These are phyloP conservation scores for Saturnispora ahearnii DNA, from an alignment of 805 yeast species.

Conservation along the genomic window DNA sequence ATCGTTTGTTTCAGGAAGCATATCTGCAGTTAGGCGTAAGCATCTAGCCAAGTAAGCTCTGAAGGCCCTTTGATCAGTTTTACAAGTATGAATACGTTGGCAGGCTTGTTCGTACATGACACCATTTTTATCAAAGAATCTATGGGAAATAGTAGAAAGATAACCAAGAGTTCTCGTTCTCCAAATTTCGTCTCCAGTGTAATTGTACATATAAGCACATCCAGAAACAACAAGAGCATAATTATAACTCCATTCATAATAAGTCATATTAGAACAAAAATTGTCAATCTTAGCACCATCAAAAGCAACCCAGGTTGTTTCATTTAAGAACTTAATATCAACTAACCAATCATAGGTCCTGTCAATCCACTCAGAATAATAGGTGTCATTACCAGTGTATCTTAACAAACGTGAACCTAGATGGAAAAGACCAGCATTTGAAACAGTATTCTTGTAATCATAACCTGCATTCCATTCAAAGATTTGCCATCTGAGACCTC, in stretches of 20 bases:
- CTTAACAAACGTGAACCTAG: constrained; percentile 81
- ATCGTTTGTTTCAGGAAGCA: constrained; percentile 50
- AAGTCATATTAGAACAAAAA: constrained; percentile 54
- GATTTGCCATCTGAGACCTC: constrained; percentile 96
- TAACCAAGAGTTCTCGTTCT: constrained; percentile 46
- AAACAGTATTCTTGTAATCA: constrained; percentile 82
- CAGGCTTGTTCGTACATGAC: constrained; percentile 81
- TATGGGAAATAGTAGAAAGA: constrained; percentile 45
- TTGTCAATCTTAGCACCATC: constrained; percentile 56
- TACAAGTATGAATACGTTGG: constrained; percentile 54
- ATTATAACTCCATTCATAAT: constrained; percentile 78
- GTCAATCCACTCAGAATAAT: constrained; percentile 65
- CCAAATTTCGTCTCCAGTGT: constrained; percentile 64
- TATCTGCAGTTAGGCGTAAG: constrained; percentile 61
- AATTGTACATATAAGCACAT: constrained; percentile 69
- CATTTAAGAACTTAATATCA: constrained; percentile 40
- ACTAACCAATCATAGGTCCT: constrained; percentile 75
- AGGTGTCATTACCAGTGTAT: constrained; percentile 61
- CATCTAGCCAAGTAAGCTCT: constrained; percentile 74
- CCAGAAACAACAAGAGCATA: constrained; percentile 75
- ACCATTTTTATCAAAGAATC: constrained; percentile 38
- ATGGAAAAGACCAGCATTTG: constrained; percentile 87
- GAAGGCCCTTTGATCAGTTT: constrained; percentile 87
- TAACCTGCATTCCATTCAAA: constrained; percentile 92
- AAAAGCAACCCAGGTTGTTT: constrained; percentile 39